Evolutionary conservation across 495 filamentous ascomycete genomes (phyloP), one percentile per base, ranked within the genome.

Genomic region (Glutinoglossum americanum): DNA sequence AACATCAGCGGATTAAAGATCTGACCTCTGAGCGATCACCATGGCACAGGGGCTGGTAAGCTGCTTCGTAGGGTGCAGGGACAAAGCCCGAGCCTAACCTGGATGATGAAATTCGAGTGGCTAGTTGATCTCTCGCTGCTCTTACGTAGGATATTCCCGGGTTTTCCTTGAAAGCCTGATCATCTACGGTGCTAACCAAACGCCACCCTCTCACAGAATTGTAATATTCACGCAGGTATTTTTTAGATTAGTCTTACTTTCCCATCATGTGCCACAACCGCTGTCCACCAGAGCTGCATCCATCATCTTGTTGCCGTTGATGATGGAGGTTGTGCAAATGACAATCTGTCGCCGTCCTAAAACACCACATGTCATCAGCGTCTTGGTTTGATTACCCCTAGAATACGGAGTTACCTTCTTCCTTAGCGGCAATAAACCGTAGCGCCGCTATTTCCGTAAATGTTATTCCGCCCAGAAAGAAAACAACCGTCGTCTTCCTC

Each of bases 401-500:
- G 26, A 30, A 19, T 26, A 3, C 15, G 27, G 51, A 28, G 68
- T 67, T 76, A 70, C 84, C 84, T 67, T 88, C 85, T 76, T 94
- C 84, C 69, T 86, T 81, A 63, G 79, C 81, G 39, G 84, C 87
- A 62, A 97, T 82, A 70, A 94, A 96, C 61, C 93, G 76, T 69
- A 97, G 64, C 26, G 92, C 93, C 45, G 92, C 89, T 67, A 97
- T 90, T 73, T 99, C 92, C 8, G 90, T 93, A 63, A 90, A 94
- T 0, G 84, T 94, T 53, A 96, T 84, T 1, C 92, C 92, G 27
- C 92, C 92, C 57, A 99, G 71, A 70, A 95, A 96, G 66, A 96
- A 92, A 15, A 99, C 83, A 62, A 96, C 82, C 11, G 89, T 85
- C 7, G 83, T 85, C 70, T 88, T 94, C 65, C 82, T 82, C 54